These are phyloP conservation scores for Salmacisia buchloeana DNA, from an alignment of 1,284 basidiomycete species.

Conservation along the genomic window DNA sequence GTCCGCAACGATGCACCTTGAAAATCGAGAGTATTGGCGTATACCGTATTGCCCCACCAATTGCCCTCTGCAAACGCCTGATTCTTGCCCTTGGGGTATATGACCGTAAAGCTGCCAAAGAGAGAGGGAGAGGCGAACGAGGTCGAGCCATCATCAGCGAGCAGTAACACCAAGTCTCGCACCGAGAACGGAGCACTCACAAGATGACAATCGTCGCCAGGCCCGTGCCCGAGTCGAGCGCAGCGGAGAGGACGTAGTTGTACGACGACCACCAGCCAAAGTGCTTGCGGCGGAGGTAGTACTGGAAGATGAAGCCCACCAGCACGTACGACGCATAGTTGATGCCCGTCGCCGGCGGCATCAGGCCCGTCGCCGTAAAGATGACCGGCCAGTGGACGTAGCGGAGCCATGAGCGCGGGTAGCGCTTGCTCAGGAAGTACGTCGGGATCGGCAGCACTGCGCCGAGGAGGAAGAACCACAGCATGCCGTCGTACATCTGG, in stretches of 20 bases:
- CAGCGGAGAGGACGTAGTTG: constrained; percentile 21
- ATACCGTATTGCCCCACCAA: constrained; percentile 49
- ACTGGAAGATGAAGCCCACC: constrained; percentile 55
- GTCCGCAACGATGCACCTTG: neutral
- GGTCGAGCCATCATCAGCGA: too few species aligned
- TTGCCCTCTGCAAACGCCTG: constrained; percentile 41
- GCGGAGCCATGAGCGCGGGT: constrained; percentile 18
- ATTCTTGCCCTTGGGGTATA: constrained; percentile 23
- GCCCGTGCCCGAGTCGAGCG: constrained; percentile 13
- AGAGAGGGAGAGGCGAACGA: too few species aligned
- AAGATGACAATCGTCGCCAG: constrained; percentile 16
- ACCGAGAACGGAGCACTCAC: too few species aligned
- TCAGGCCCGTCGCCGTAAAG: constrained; percentile 34
- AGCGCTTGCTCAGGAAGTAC: constrained; percentile 26
- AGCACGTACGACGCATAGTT: constrained; percentile 49
- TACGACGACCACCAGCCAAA: constrained; percentile 40
- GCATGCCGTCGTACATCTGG: constrained; percentile 28
- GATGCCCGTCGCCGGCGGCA: constrained; percentile 47
- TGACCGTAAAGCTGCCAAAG: constrained; percentile 19
- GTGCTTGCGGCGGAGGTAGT: constrained; percentile 37
- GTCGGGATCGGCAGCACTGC: constrained; percentile 29
- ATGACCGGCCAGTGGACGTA: constrained; percentile 35
- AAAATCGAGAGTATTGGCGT: constrained; percentile 36
- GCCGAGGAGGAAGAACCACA: constrained; percentile 39
- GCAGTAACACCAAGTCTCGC: too few species aligned